A percentile compares a stretch with the other conserved stretches of the same genome.
Evolutionary conservation across 2,329 filamentous ascomycete genomes (phyloP).

Genomic region (Herpotrichia juniperi): DNA sequence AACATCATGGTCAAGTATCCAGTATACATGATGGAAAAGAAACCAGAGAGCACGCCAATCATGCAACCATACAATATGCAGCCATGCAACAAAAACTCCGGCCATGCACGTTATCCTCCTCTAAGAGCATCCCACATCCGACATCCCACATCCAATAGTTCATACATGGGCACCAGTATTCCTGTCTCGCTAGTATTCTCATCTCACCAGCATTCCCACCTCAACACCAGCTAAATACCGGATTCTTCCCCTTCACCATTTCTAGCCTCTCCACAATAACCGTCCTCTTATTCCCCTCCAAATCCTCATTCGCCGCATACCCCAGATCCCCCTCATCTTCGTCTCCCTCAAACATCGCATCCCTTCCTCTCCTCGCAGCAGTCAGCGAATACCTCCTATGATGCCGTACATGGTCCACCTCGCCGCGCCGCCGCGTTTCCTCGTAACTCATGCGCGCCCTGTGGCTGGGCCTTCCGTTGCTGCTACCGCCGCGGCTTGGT

Average conservation of each 20-base stretch:
- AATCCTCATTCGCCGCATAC: constrained; percentile 90
- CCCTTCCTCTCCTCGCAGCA: constrained; percentile 32
- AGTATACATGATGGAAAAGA: background rate
- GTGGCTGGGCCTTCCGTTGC: constrained; percentile 31
- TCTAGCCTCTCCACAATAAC: constrained; percentile 97
- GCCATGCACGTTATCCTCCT: constrained; percentile 16
- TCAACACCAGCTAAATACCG: constrained; percentile 97
- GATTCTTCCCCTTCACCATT: constrained; percentile 92
- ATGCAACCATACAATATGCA: constrained; percentile 1
- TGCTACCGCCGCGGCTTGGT: constrained; percentile 3
- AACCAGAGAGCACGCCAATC: background rate
- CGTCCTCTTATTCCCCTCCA: constrained; percentile 88
- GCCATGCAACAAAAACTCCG: constrained; percentile 2
- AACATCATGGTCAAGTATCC: too few species aligned
- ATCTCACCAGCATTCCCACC: constrained; percentile 7
- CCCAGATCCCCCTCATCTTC: constrained; percentile 91
- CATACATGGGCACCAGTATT: too few species aligned
- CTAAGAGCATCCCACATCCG: constrained; percentile 14
- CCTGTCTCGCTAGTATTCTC: background rate
- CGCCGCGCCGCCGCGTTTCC: constrained; percentile 36
- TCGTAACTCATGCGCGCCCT: constrained; percentile 51
- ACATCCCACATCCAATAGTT: too few species aligned
- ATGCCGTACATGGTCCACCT: constrained; percentile 39
- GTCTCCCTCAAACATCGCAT: constrained; percentile 61
- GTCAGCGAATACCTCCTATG: constrained; percentile 51